These are phyloP conservation scores for Brassica cretica DNA, from an alignment of 345 rosid species.

Conservation along the genomic window DNA sequence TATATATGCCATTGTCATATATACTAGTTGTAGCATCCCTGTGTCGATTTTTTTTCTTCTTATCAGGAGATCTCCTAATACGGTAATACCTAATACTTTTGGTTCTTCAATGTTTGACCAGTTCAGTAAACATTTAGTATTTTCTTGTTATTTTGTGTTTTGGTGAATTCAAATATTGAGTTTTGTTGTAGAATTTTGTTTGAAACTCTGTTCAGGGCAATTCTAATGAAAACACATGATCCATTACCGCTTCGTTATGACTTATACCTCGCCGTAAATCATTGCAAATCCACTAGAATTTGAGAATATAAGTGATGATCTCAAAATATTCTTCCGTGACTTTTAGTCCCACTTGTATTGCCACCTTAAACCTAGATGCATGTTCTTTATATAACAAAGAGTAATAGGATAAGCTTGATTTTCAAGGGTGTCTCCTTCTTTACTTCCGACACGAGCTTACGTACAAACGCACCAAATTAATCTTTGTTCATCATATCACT, in stretches of 20 bases:
- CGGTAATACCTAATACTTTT: not conserved
- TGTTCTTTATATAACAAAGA: conserved; percentile 15
- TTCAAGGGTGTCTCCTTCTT: not conserved
- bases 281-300: not conserved
- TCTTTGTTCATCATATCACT: not conserved
- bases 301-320: conserved; percentile 3
- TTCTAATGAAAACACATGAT: not conserved
- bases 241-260: not conserved
- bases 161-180: not conserved
- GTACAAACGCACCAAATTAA: not conserved
- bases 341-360: conserved; percentile 2
- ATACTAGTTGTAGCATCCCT: not conserved
- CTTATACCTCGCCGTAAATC: not conserved
- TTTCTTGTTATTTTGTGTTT: not conserved
- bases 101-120: not conserved
- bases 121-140: not conserved
- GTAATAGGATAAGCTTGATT: conserved; percentile 11
- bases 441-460: conserved; percentile 9
- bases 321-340: not conserved
- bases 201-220: not conserved
- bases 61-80: too few relatives aligned
- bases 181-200: not conserved
- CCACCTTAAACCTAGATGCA: conserved; percentile 11
- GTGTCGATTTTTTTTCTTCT: not conserved
- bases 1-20: not conserved